phyloP scores from a whole-genome alignment of 148 eudicot genomes.

The Dianthus caryophyllus region DNA sequence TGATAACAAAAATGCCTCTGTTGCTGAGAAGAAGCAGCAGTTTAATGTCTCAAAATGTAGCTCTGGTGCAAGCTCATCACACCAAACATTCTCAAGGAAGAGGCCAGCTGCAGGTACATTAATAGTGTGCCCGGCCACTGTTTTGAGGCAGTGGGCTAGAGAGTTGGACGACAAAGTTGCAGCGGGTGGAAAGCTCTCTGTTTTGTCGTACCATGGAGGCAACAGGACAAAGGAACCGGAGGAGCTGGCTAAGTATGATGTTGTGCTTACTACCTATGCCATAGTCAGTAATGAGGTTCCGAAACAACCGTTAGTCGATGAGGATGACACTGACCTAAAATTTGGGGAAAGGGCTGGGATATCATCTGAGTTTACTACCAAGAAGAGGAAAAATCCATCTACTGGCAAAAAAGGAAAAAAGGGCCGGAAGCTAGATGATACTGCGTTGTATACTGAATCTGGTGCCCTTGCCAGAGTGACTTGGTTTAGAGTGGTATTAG shows the following conservation, averaged over 20 bases:
- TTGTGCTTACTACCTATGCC: slow-evolving; percentile 88
- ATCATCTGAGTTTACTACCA: slow-evolving; percentile 51
- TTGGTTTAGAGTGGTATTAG: slow-evolving; percentile 93
- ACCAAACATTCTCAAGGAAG: slow-evolving; percentile 35
- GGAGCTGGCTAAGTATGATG: slow-evolving; percentile 70
- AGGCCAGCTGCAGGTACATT: slow-evolving; percentile 97
- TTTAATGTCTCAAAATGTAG: slow-evolving; percentile 32
- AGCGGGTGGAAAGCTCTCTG: slow-evolving; percentile 50
- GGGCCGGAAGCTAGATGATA: slow-evolving; percentile 52
- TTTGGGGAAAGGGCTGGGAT: slow-evolving; percentile 55
- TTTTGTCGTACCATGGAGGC: slow-evolving; percentile 88
- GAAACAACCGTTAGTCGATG: slow-evolving; percentile 71
- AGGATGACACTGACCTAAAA: slow-evolving; percentile 70
- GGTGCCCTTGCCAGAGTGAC: slow-evolving; percentile 82
- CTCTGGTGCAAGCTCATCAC: slow-evolving; percentile 41
- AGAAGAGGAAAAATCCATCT: slow-evolving; percentile 49
- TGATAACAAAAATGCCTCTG: slow-evolving; percentile 30
- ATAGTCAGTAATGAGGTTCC: slow-evolving; percentile 94
- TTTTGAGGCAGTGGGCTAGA: slow-evolving; percentile 91
- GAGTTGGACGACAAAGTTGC: slow-evolving; percentile 86
- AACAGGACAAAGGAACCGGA: slow-evolving; percentile 71
- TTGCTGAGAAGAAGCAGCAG: slow-evolving; percentile 31
- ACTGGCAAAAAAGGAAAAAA: slow-evolving; percentile 59
- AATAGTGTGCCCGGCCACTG: slow-evolving; percentile 96
- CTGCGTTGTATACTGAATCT: slow-evolving; percentile 41